Conservation (phyloP, 2,329 filamentous ascomycete genomes). For the Aspergillus candidus region DNA sequence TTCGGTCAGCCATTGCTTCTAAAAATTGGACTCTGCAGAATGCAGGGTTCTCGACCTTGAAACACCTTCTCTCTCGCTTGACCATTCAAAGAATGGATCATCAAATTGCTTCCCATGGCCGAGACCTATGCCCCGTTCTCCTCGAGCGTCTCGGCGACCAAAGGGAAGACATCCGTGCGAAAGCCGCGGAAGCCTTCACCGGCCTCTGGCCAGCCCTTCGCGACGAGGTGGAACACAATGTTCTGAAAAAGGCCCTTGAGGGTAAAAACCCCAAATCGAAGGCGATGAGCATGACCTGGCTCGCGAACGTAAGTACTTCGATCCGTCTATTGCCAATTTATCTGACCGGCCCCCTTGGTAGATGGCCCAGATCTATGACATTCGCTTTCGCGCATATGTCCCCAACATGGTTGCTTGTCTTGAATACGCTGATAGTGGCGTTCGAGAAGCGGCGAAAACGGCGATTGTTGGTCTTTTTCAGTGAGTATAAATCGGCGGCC, state of each 20-base stretch:
- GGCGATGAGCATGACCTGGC: constrained; percentile 78
- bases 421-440: constrained; percentile 82
- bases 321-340: neutral
- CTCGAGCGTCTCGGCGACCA: constrained; percentile 81
- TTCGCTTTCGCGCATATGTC: constrained; percentile 79
- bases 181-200: constrained; percentile 67
- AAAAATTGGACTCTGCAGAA: constrained; percentile 72
- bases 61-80: constrained; percentile 79
- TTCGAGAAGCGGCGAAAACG: constrained; percentile 75
- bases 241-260: constrained; percentile 70
- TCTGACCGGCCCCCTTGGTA: constrained; percentile 29
- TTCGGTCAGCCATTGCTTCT: constrained; percentile 67
- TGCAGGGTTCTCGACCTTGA: constrained; percentile 79
- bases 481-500: constrained; percentile 39
- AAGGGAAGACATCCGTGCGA: constrained; percentile 73
- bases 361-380: constrained; percentile 73
- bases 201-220: constrained; percentile 69
- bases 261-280: constrained; percentile 80
- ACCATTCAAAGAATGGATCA: constrained; percentile 76
- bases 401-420: constrained; percentile 76
- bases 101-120: constrained; percentile 61
- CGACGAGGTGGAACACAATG: constrained; percentile 69
- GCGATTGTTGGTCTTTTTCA: constrained; percentile 82
- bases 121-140: constrained; percentile 65
- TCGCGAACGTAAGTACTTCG: constrained; percentile 58